Percentiles rank a stretch among this genome's conserved stretches.
phyloP scores from a whole-genome alignment of 2,329 filamentous ascomycete genomes.

The Cladosporium phlei region DNA sequence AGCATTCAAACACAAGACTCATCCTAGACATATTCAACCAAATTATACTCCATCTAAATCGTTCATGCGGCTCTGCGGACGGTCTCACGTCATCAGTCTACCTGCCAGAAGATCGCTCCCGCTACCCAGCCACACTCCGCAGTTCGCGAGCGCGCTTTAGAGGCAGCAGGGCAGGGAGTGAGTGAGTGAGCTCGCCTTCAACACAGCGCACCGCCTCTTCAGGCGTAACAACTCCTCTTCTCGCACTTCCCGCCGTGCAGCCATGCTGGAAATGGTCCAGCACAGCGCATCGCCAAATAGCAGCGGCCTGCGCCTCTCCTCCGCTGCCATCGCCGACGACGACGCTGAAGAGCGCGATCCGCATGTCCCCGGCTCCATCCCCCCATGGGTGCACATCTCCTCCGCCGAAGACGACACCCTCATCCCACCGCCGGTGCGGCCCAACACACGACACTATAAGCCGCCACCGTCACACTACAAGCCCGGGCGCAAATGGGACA shows the following conservation, averaged over 20 bases:
- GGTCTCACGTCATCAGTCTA: too few species aligned
- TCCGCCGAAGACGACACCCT: slow-evolving; percentile 26
- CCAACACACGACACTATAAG: slow-evolving; percentile 26
- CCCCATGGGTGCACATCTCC: slow-evolving; percentile 34
- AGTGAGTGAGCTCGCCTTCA: too few species aligned
- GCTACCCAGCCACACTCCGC: too few species aligned
- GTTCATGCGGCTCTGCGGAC: too few species aligned
- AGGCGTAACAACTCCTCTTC: background rate
- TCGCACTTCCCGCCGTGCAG: background rate
- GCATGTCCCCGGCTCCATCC: slow-evolving; percentile 27
- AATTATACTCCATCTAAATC: too few species aligned
- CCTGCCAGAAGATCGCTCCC: too few species aligned
- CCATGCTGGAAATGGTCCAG: slow-evolving; percentile 13
- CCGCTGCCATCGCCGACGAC: background rate
- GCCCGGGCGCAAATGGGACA: slow-evolving; percentile 34
- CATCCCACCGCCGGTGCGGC: slow-evolving; percentile 21
- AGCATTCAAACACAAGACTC: too few species aligned
- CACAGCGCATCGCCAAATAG: slow-evolving; percentile 8
- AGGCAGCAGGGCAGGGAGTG: too few species aligned
- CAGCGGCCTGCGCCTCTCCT: slow-evolving; percentile 8
- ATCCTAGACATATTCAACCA: too few species aligned
- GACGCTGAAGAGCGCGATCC: slow-evolving; percentile 20
- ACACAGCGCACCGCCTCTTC: too few species aligned
- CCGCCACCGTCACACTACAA: slow-evolving; percentile 28
- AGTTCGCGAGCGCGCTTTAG: too few species aligned